A percentile compares a stretch with the other conserved stretches of the same genome.
These are phyloP conservation scores for Eruca vesicaria DNA, from an alignment of 441 rosid genomes.

Conservation along the genomic window DNA sequence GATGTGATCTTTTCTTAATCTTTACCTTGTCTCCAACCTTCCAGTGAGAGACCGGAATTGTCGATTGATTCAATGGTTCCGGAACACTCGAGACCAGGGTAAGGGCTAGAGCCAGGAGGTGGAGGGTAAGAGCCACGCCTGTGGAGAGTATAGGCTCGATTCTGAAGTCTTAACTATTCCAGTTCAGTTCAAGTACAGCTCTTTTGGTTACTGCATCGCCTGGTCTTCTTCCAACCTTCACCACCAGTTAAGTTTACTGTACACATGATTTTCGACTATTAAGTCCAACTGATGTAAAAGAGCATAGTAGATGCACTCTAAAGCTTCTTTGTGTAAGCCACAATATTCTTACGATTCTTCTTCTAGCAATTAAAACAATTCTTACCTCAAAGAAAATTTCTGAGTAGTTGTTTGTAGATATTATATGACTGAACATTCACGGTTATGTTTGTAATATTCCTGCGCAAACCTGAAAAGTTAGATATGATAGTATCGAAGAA, in stretches of 20 bases:
- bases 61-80: constrained; percentile 74
- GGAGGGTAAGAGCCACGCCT: constrained; percentile 70
- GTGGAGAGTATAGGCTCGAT: constrained; percentile 73
- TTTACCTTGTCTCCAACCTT: constrained; percentile 80
- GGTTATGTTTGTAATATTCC: too few relatives aligned
- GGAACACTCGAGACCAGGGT: constrained; percentile 91
- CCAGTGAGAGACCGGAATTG: constrained; percentile 67
- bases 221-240: background rate
- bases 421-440: background rate
- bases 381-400: background rate
- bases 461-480: too few relatives aligned
- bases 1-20: background rate
- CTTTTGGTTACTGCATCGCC: background rate
- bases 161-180: constrained; percentile 11
- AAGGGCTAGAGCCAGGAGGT: constrained; percentile 75
- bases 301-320: background rate
- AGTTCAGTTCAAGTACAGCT: background rate
- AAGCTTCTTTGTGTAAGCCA: too few relatives aligned
- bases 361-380: background rate
- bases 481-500: too few relatives aligned
- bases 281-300: background rate
- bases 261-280: background rate
- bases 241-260: background rate
- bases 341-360: background rate
- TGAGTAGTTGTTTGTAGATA: too few relatives aligned